Evolutionary conservation across 116 monocot genomes (phyloP), one percentile per base, ranked within the genome.

Genomic region (Papilionanthe hybrid): DNA sequence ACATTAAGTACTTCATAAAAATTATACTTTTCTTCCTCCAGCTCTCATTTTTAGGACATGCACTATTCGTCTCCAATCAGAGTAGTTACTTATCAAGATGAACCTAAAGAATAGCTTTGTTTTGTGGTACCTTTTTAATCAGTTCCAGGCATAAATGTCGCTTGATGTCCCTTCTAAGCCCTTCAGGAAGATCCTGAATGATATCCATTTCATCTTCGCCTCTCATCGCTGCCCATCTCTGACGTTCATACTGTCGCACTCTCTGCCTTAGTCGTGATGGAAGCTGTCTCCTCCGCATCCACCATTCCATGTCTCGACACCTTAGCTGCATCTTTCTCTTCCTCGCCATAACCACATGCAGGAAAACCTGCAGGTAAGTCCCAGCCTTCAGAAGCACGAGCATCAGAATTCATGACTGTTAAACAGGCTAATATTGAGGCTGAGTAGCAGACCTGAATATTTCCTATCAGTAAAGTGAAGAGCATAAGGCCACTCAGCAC

Each of bases 151-250:
- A 91, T 29, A 91, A 85, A 78, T 91, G 85, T 20, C 89, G 86
- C 75, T 86, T 88, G 72, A 94, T 94, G 75, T 91, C 94, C 43
- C 88, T 82, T 55, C 91, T 84, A 5, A 94, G 83, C 20, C 91
- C 94, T 45, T 91, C 85, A 5, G 94, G 94, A 67, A 94, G 74
- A 76, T 87, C 86, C 68, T 86, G 77, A 67, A 90, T 85, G 78
- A 94, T 86, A 72, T 90, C 86, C 78, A 86, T 86, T 74, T 91
- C 91, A 43, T 94, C 90, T 60, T 89, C 91, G 0, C 89, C 94
- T 81, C 94, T 83, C 87, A 86, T 89, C 23, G 91, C 80, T 0
- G 86, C 86, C 94, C 94, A 94, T 81, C 86, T 77, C 78, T 90
- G 90, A n/a, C 86, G 78, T 82, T 94, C 91, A 45, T 86, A 91